Evolutionary conservation across 2,329 filamentous ascomycete species (phyloP).

Genomic region (Akanthomyces muscarius): DNA sequence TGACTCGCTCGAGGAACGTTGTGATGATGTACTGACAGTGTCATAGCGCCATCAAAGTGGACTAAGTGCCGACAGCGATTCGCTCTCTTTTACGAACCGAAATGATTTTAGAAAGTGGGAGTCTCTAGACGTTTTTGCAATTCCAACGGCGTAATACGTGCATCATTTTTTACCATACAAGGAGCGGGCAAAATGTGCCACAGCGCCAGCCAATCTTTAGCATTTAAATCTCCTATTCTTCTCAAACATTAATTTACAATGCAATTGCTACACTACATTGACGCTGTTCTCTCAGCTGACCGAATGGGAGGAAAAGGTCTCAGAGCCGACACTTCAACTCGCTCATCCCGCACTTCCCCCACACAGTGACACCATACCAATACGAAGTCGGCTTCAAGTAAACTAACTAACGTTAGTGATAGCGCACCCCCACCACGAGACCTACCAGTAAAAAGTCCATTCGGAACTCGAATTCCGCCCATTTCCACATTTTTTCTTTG

Average conservation of each 20-base stretch:
- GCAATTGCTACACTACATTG: too few relatives aligned
- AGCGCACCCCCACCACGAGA: not conserved
- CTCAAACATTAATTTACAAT: not conserved
- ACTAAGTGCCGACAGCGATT: conserved; percentile 28
- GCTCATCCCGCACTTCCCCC: not conserved
- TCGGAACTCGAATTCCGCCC: conserved; percentile 6
- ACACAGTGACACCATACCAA: not conserved
- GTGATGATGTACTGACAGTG: conserved; percentile 13
- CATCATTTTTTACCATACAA: not conserved
- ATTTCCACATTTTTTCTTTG: not conserved
- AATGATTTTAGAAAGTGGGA: not conserved
- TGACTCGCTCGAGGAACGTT: not conserved
- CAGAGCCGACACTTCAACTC: not conserved
- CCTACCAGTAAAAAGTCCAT: not conserved
- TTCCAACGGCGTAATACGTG: conserved; percentile 8
- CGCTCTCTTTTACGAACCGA: conserved; percentile 7
- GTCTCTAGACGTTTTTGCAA: conserved; percentile 3
- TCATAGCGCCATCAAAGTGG: conserved; percentile 48
- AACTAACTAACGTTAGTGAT: not conserved
- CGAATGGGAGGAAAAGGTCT: too few relatives aligned
- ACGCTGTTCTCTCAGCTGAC: not conserved
- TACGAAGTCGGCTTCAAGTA: not conserved
- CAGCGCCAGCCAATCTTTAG: not conserved
- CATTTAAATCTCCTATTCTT: not conserved
- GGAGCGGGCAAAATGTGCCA: not conserved